Percentiles rank a stretch among this genome's conserved stretches.
These are phyloP conservation scores for Graphilbum fragrans DNA, from an alignment of 2,329 filamentous ascomycete genomes.

Conservation along the genomic window DNA sequence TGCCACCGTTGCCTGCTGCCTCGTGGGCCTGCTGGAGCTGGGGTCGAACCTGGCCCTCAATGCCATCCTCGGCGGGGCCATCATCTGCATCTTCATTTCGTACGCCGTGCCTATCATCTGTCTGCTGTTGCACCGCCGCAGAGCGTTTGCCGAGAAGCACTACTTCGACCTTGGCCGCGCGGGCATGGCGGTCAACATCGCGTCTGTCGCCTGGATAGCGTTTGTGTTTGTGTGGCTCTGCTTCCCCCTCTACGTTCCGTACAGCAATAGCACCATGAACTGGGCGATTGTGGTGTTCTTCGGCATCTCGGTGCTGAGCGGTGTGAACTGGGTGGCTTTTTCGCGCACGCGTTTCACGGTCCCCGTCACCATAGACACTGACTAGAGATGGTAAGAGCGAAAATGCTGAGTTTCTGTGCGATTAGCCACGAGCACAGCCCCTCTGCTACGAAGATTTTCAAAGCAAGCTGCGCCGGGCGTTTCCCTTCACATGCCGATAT, in stretches of 20 bases:
- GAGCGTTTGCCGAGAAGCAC: background rate
- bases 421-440: no score
- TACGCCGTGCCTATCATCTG: constrained; percentile 2
- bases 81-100: constrained; percentile 1
- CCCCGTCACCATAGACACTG: no score
- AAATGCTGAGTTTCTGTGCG: no score
- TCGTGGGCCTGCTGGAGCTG: constrained; percentile 1
- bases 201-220: constrained; percentile 1
- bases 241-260: constrained; percentile 1
- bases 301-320: background rate
- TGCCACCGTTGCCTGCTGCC: background rate
- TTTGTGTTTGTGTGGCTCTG: constrained; percentile 3
- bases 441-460: no score
- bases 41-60: constrained; percentile 2
- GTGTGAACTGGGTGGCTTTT: constrained; percentile 1
- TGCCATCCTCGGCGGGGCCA: constrained; percentile 3
- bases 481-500: no score
- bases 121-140: background rate
- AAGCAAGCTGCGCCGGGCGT: no score
- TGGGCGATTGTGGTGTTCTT: constrained; percentile 2
- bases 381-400: no score
- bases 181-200: background rate
- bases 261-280: constrained; percentile 2
- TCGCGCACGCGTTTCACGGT: background rate
- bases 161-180: constrained; percentile 1